Evolutionary conservation across 2,329 filamentous ascomycete species (phyloP), one percentile per base, ranked within the genome.

Genomic region (Escovopsis sp.): DNA sequence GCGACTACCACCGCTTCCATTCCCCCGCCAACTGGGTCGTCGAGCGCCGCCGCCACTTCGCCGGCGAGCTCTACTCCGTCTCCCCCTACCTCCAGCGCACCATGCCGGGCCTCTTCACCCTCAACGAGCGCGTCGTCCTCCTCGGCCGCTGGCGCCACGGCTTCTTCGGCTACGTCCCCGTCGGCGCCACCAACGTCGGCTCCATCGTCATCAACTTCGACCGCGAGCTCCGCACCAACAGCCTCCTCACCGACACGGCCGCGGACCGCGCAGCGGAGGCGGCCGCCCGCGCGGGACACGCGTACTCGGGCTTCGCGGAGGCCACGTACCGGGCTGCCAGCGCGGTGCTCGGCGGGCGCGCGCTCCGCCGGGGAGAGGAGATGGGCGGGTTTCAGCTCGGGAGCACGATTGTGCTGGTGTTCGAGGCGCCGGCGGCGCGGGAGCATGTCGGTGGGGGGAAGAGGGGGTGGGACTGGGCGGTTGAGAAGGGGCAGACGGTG

Each of bases 1-100:
- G 90, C 34, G 92, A 98, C 62, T 98, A 98, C 62, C 90, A 98
- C 62, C 83, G 88, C 44, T 98, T 96, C 65, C 92, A 98, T 63
- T 93, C 84, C 2, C 90, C 90, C 0, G 79, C 85, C 2, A 81
- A 84, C 47, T 98, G 90, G 90, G 86, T 98, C 13, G 90, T 90
- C 25, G 83, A 94, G 58, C 78, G 78, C 44, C 77, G 92, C 30
- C 82, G 90, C n/a, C 90, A 98, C 62, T 98, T 98, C 53, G 87
- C 90, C 1, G 90, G 90, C 39, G 92, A 98, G 58, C 69, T 98
- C 8, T 98, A 83, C 65, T 88, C 80, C 36, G 90, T 98, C 4
- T 93, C 85, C 0, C 90, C 90, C 0, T 98, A 94, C 57, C 71
- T 98, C 11, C 87, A 94, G 55, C 79, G 84, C 44, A 93, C 83